A percentile compares a stretch with the other conserved stretches of the same genome.
Conservation (phyloP, 2,329 filamentous ascomycete genomes). For the Pseudocercospora eumusae region DNA sequence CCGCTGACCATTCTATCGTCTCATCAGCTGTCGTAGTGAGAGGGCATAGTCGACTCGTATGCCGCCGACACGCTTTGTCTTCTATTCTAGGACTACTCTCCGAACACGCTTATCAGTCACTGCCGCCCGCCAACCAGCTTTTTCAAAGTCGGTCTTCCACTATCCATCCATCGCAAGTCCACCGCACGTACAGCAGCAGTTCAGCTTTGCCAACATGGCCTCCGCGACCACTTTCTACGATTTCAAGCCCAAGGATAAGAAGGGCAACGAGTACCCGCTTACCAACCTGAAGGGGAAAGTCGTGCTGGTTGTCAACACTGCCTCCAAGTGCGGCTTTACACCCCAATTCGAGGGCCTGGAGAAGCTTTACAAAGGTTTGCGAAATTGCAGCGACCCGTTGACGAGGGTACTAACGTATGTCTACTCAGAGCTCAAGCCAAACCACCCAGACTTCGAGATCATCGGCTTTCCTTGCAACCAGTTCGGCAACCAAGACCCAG, state of each 20-base stretch:
- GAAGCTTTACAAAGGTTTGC: constrained; percentile 73
- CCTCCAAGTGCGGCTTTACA: constrained; percentile 98
- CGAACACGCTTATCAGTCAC: constrained; percentile 8
- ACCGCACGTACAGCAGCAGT: constrained; percentile 11
- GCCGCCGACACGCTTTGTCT: background rate
- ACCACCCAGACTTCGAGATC: constrained; percentile 76
- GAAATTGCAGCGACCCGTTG: background rate
- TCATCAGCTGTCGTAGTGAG: background rate
- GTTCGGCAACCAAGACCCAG: constrained; percentile 88
- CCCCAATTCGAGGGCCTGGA: constrained; percentile 92
- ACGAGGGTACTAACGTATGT: constrained; percentile 7
- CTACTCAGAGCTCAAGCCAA: constrained; percentile 57
- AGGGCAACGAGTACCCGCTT: constrained; percentile 60
- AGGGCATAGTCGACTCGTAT: constrained; percentile 7
- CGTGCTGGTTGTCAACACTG: constrained; percentile 94
- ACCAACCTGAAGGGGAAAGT: constrained; percentile 82
- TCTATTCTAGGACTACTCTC: constrained; percentile 5
- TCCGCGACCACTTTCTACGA: constrained; percentile 75
- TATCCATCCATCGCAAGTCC: constrained; percentile 1
- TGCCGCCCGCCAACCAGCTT: constrained; percentile 1
- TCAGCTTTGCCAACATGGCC: constrained; percentile 55
- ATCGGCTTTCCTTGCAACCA: constrained; percentile 99
- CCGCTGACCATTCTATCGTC: background rate
- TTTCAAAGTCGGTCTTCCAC: constrained; percentile 8
- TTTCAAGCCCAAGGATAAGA: constrained; percentile 42